phyloP scores from a whole-genome alignment of 179 eudicot genomes.

The Silene coronaria region DNA sequence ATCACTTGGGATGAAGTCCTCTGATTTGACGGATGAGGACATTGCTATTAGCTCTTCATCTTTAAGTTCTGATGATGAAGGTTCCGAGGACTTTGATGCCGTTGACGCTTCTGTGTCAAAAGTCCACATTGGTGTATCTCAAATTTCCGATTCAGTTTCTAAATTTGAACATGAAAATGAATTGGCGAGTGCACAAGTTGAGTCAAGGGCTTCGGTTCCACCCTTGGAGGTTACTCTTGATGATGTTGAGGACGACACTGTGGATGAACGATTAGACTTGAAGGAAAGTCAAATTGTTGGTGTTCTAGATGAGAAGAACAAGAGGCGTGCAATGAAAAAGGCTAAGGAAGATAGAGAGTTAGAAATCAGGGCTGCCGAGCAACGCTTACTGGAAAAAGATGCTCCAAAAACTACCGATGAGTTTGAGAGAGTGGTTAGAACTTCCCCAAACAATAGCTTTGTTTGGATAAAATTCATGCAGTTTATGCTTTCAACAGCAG shows the following conservation, averaged over 20 bases:
- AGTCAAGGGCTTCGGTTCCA: conserved; percentile 70
- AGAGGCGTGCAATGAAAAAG: conserved; percentile 55
- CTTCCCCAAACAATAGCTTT: conserved; percentile 84
- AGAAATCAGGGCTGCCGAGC: conserved; percentile 86
- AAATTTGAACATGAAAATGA: conserved; percentile 31
- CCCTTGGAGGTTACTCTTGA: conserved; percentile 78
- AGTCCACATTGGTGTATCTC: conserved; percentile 18
- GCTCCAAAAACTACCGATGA: conserved; percentile 70
- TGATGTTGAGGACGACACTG: conserved; percentile 49
- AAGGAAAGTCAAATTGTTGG: conserved; percentile 28
- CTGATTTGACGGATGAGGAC: conserved; percentile 45
- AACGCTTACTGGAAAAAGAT: conserved; percentile 63
- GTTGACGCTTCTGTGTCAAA: conserved; percentile 16
- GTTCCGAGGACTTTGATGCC: conserved; percentile 20
- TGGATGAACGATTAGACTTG: conserved; percentile 22
- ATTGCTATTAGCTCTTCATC: conserved; percentile 23
- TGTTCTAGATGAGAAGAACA: conserved; percentile 44
- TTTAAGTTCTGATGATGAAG: conserved; percentile 31
- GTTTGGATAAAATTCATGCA: conserved; percentile 88
- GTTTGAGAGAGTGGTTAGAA: conserved; percentile 76
- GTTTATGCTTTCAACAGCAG: conserved; percentile 60
- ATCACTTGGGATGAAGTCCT: conserved; percentile 79
- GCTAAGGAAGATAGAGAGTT: conserved; percentile 70
- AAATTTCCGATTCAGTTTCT: conserved; percentile 20
- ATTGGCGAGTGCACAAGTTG: conserved; percentile 48